Conservation (phyloP, 495 filamentous ascomycete species). For the Penicillium cinerascens region DNA sequence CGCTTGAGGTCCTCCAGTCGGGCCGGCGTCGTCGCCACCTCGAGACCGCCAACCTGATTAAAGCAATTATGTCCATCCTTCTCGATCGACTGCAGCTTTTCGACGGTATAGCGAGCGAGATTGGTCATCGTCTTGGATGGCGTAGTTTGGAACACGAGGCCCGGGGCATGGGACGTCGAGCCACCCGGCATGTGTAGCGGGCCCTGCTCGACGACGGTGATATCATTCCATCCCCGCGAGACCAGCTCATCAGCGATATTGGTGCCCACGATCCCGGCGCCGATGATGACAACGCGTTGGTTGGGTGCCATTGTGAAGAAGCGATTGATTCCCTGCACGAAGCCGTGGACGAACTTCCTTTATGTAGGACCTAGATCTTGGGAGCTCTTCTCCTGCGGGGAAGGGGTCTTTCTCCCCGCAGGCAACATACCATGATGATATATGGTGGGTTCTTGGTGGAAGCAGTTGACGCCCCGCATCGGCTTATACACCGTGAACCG, state of each 20-base stretch:
- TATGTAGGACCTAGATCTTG: slow-evolving; percentile 3
- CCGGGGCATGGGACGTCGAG: slow-evolving; percentile 52
- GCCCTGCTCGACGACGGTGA: slow-evolving; percentile 54
- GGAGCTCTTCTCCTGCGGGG: slow-evolving; percentile 9
- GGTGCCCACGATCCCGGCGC: slow-evolving; percentile 51
- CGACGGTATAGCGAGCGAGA: slow-evolving; percentile 46
- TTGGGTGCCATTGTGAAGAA: slow-evolving; percentile 18
- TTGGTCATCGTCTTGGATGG: slow-evolving; percentile 49
- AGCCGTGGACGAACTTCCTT: slow-evolving; percentile 3
- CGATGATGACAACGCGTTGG: slow-evolving; percentile 48
- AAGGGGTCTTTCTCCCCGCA: slow-evolving; percentile 14
- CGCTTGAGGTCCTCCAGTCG: slow-evolving; percentile 50
- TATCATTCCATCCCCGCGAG: slow-evolving; percentile 46
- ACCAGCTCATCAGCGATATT: slow-evolving; percentile 53
- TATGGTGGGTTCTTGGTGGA: slow-evolving; percentile 1
- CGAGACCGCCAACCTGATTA: slow-evolving; percentile 49
- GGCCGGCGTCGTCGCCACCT: slow-evolving; percentile 48
- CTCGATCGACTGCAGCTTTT: slow-evolving; percentile 44
- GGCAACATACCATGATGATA: slow-evolving; percentile 10
- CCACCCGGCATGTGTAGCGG: slow-evolving; percentile 50
- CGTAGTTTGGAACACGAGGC: slow-evolving; percentile 50
- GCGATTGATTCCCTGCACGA: slow-evolving; percentile 3
- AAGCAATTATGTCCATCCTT: slow-evolving; percentile 43
- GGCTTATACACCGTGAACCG: slow-evolving; percentile 7
- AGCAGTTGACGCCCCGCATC: slow-evolving; percentile 15